Conservation (phyloP, 495 filamentous ascomycete species). For the Poronia punctata region DNA sequence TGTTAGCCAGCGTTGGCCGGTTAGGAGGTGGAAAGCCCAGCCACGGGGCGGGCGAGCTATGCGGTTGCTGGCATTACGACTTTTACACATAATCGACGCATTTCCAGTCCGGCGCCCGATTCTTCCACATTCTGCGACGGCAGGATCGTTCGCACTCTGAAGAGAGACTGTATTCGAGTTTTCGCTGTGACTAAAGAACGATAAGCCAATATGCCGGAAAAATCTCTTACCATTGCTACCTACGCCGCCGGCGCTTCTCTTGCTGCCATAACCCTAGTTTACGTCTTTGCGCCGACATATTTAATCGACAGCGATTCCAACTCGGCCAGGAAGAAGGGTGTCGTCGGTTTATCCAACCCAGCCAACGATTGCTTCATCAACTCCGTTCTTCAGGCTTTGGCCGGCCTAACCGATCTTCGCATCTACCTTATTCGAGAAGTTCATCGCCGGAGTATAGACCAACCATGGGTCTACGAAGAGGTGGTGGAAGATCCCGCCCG, state of each 20-base stretch:
- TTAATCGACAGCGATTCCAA: constrained; percentile 76
- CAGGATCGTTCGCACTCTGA: too few relatives aligned
- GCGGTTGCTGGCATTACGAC: too few relatives aligned
- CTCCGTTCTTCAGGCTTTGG: constrained; percentile 87
- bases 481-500: constrained; percentile 32
- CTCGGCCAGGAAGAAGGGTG: constrained; percentile 70
- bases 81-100: too few relatives aligned
- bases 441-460: constrained; percentile 73
- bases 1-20: too few relatives aligned
- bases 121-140: too few relatives aligned
- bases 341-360: constrained; percentile 82
- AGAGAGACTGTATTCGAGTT: too few relatives aligned
- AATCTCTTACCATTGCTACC: constrained; percentile 73
- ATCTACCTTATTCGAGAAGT: constrained; percentile 84
- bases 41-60: too few relatives aligned
- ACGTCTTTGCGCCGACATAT: constrained; percentile 93
- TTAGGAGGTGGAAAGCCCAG: too few relatives aligned
- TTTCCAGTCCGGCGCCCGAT: too few relatives aligned
- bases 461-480: constrained; percentile 59
- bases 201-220: constrained; percentile 69
- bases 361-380: constrained; percentile 99
- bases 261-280: constrained; percentile 90
- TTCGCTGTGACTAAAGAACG: not conserved
- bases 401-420: constrained; percentile 88
- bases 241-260: constrained; percentile 96